These are phyloP conservation scores for Aurinia saxatilis DNA, from an alignment of 345 rosid species.

Conservation along the genomic window DNA sequence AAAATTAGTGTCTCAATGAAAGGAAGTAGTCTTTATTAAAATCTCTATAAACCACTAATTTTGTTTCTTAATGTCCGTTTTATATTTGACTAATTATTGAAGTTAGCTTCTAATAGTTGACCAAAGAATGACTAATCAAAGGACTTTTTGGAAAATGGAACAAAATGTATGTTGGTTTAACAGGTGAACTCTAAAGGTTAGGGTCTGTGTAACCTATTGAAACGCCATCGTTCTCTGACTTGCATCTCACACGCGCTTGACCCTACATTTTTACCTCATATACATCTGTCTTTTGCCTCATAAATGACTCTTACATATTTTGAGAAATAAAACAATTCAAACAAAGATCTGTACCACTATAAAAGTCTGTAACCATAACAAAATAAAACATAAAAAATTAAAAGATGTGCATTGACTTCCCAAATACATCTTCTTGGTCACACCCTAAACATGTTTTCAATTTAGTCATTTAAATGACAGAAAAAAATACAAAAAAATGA, in stretches of 20 bases:
- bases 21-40: neutral
- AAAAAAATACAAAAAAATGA: too few species aligned
- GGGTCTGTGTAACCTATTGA: conserved; percentile 7
- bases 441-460: neutral
- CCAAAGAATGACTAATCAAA: neutral
- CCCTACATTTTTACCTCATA: neutral
- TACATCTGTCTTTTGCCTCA: conserved; percentile 1
- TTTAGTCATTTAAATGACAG: too few species aligned
- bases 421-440: neutral
- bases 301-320: neutral
- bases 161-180: conserved; percentile 18
- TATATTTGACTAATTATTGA: conserved; percentile 10
- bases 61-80: conserved; percentile 11
- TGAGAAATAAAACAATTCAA: conserved; percentile 7
- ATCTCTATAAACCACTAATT: neutral
- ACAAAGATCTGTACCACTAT: neutral
- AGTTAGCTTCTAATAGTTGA: conserved; percentile 8
- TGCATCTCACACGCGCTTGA: neutral
- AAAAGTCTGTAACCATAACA: neutral
- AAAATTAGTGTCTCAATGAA: neutral
- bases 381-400: too few species aligned
- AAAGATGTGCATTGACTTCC: neutral
- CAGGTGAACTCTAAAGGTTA: conserved; percentile 1
- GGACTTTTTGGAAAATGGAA: conserved; percentile 2
- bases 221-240: conserved; percentile 11